Percentiles rank a stretch among this genome's conserved stretches.
Conservation (phyloP, 371 early-diverging fungal species). For the Mortierella sp. region DNA sequence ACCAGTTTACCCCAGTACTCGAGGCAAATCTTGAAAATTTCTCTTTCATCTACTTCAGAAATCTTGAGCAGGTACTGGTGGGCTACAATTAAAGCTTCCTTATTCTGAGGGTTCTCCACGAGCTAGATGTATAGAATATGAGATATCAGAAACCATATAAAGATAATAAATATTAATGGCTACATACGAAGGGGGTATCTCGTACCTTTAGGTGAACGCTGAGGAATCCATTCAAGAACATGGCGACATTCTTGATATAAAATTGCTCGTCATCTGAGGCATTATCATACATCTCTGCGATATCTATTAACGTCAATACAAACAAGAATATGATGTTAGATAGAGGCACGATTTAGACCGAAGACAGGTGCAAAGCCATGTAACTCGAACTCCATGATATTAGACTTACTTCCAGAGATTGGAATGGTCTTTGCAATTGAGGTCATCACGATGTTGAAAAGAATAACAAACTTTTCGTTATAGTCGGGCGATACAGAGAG, state of each 20-base stretch:
- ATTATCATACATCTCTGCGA: constrained; percentile 87
- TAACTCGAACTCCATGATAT: background rate
- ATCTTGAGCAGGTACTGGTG: constrained; percentile 93
- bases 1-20: constrained; percentile 97
- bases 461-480: constrained; percentile 82
- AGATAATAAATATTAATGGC: background rate
- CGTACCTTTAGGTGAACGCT: constrained; percentile 84
- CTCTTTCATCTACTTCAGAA: constrained; percentile 93
- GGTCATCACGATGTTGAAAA: constrained; percentile 86
- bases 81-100: constrained; percentile 79
- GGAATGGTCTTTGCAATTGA: constrained; percentile 80
- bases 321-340: background rate
- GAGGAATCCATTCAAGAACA: constrained; percentile 91
- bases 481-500: constrained; percentile 83
- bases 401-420: constrained; percentile 66
- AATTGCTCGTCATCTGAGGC: constrained; percentile 91
- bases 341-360: background rate
- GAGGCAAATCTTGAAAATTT: constrained; percentile 97
- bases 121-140: constrained; percentile 59
- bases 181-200: background rate
- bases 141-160: background rate
- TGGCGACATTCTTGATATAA: constrained; percentile 87
- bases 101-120: constrained; percentile 73
- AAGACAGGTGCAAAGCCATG: background rate
- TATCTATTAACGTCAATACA: constrained; percentile 61